A percentile compares a stretch with the other conserved stretches of the same genome.
Evolutionary conservation across 257 asterid genomes (phyloP).

Genomic region (Penstemon barbatus): DNA sequence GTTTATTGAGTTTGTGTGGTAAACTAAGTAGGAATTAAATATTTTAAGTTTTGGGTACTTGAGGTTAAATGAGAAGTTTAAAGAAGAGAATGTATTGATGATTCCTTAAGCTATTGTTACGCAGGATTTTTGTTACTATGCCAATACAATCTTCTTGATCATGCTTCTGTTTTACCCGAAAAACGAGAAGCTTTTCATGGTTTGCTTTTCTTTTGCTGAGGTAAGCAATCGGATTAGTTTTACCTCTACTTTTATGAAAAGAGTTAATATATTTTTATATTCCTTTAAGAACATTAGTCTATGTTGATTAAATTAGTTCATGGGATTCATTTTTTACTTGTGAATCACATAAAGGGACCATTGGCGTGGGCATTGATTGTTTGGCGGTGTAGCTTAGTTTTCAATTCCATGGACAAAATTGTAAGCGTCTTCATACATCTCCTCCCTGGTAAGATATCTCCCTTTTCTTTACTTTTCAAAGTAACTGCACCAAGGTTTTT

Average conservation of each 20-base stretch:
- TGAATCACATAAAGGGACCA: conserved; percentile 63
- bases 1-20: too few relatives aligned
- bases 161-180: conserved; percentile 76
- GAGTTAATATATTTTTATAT: too few relatives aligned
- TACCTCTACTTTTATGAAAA: background rate
- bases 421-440: conserved; percentile 98
- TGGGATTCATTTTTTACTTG: background rate
- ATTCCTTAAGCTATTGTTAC: conserved; percentile 24
- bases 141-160: conserved; percentile 82
- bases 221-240: conserved; percentile 36
- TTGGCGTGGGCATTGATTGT: conserved; percentile 97
- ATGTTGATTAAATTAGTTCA: too few relatives aligned
- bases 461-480: conserved; percentile 15
- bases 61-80: background rate
- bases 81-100: conserved; percentile 11
- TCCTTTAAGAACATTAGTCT: too few relatives aligned
- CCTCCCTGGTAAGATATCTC: conserved; percentile 70
- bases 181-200: conserved; percentile 95
- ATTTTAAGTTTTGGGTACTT: background rate
- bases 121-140: conserved; percentile 97
- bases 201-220: conserved; percentile 99
- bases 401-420: conserved; percentile 90
- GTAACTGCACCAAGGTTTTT: background rate
- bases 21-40: too few relatives aligned
- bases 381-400: conserved; percentile 98